Evolutionary conservation across 768 basidiomycete species (phyloP), one percentile per base, ranked within the genome.

Genomic region (Trametes coccinea): DNA sequence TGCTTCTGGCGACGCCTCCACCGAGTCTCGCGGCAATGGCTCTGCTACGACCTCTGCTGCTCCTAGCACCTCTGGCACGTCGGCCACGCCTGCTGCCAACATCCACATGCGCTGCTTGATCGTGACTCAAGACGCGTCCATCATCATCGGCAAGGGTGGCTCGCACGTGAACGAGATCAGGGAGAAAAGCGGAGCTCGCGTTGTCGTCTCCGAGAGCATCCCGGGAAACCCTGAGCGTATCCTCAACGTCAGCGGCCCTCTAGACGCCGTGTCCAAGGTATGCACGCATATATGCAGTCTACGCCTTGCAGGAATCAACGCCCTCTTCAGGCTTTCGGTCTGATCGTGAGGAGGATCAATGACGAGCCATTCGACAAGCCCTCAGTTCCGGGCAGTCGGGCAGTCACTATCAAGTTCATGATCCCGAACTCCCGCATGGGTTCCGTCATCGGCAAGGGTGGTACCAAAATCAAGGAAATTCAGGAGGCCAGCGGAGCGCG

Each of bases 321-420:
- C 41, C 37, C 40, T 10, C 43, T 4, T 70, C n/a, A 98, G 96
- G 97, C 97, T 8, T 99, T 98, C 75, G 97, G 97, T 57, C 87
- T 99, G 63, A 98, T 99, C 70, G 97, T 98, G 22, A 90, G 97
- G 61, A 87, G 96, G 67, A 99, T 98, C 76, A 99, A 98, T 72
- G 97, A 99, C 71, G 97, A 98, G 74, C 96, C 97, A 1, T 98
- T 97, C 76, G 97, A 98, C 70, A 89, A 92, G 47, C 93, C 97
- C 22, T 98, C 96, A 39, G 93, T 98, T 5, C 97, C 97, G 48
- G 97, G 97, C 60, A 97, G 95, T 71, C 87, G 95, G 61, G 96
- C 97, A 31, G 97, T 99, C 56, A 98, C 97, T 33, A 98, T 99
- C 82, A 98, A 98, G 75, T 98, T 94, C 73, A 98, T 98, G 90